Conservation (phyloP, 139 green algal species). For the Cymbomonas tetramitiformis region DNA sequence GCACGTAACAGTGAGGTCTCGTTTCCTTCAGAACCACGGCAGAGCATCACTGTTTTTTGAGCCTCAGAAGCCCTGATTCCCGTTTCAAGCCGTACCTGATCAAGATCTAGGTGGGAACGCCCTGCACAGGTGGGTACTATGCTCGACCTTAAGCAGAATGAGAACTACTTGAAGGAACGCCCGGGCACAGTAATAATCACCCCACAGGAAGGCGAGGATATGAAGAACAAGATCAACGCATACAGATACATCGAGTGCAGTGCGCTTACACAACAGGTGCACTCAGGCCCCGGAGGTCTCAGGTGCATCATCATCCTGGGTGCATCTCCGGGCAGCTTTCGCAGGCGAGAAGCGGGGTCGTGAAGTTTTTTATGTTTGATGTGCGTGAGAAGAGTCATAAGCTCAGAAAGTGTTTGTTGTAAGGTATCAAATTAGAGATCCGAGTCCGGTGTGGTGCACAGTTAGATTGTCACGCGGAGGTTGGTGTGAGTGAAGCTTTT, state of each 20-base stretch:
- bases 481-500: not conserved
- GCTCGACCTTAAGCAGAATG: constrained; percentile 22
- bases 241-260: constrained; percentile 32
- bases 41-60: too few species aligned
- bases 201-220: constrained; percentile 21
- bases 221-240: constrained; percentile 25
- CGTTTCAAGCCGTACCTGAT: constrained; percentile 4
- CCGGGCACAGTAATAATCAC: not conserved
- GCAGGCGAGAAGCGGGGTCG: too few species aligned
- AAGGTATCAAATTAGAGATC: too few species aligned
- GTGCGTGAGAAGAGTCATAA: too few species aligned
- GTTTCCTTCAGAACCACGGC: not conserved
- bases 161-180: constrained; percentile 23
- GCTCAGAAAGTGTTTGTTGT: too few species aligned
- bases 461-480: not conserved
- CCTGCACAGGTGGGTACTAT: not conserved
- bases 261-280: constrained; percentile 28
- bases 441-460: too few species aligned
- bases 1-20: too few species aligned
- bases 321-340: too few species aligned
- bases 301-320: not conserved
- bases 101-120: not conserved
- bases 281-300: not conserved
- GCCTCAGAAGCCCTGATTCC: too few species aligned
- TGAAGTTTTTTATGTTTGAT: too few species aligned